phyloP scores from a whole-genome alignment of 2,329 filamentous ascomycete species.

The Stachybotrys chartarum region DNA sequence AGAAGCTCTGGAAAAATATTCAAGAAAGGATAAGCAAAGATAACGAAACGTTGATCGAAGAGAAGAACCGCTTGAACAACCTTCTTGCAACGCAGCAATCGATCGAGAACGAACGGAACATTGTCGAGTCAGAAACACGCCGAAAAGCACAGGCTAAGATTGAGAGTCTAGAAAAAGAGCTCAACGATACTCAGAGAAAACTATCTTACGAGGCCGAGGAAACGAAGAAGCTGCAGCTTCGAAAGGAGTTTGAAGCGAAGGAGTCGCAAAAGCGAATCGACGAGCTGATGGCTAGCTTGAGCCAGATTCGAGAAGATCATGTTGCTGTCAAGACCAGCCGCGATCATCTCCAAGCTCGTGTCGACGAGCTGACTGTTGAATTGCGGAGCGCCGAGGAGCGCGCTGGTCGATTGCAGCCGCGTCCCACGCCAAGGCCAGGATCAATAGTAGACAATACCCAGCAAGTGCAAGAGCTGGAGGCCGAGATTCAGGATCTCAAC shows the following conservation, averaged over 20 bases:
- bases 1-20: slow-evolving; percentile 89
- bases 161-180: slow-evolving; percentile 72
- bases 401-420: slow-evolving; percentile 72
- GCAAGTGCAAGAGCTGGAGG: slow-evolving; percentile 43
- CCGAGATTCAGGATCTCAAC: slow-evolving; percentile 70
- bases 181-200: slow-evolving; percentile 73
- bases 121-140: slow-evolving; percentile 72
- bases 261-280: slow-evolving; percentile 89
- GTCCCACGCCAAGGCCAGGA: slow-evolving; percentile 57
- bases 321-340: slow-evolving; percentile 78
- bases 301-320: slow-evolving; percentile 78
- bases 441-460: slow-evolving; percentile 33
- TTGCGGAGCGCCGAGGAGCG: slow-evolving; percentile 86
- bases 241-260: slow-evolving; percentile 84
- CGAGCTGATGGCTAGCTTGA: slow-evolving; percentile 73
- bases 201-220: slow-evolving; percentile 79
- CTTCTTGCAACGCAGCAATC: slow-evolving; percentile 80
- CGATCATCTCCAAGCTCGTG: slow-evolving; percentile 81
- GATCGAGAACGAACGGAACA: slow-evolving; percentile 84
- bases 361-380: slow-evolving; percentile 84
- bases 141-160: slow-evolving; percentile 72
- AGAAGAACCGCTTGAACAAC: slow-evolving; percentile 76
- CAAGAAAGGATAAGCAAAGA: slow-evolving; percentile 84
- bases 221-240: slow-evolving; percentile 70
- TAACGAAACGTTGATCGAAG: slow-evolving; percentile 76